These are phyloP conservation scores for Russula sp. DNA, from an alignment of 768 basidiomycete genomes.

Conservation along the genomic window DNA sequence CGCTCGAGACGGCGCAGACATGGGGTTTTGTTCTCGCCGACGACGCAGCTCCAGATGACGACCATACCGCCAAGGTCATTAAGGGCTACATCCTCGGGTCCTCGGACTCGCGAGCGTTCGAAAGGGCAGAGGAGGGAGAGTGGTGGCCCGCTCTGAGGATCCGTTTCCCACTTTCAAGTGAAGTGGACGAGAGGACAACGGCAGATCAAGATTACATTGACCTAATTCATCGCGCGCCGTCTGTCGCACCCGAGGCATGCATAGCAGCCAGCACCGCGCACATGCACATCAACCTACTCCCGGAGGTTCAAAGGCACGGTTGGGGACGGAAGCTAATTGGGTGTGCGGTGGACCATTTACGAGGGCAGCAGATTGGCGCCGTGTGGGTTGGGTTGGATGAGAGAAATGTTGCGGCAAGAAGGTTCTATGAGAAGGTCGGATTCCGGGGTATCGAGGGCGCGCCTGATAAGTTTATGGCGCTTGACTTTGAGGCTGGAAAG, in stretches of 20 bases:
- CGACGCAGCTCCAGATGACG: slow-evolving; percentile 31
- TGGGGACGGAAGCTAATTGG: slow-evolving; percentile 67
- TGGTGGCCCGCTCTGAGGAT: slow-evolving; percentile 59
- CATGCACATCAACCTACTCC: slow-evolving; percentile 65
- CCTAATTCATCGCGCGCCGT: slow-evolving; percentile 39
- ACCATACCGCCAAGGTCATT: slow-evolving; percentile 42
- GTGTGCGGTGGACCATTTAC: slow-evolving; percentile 52
- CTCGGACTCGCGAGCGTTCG: slow-evolving; percentile 62
- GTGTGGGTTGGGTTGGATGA: slow-evolving; percentile 72
- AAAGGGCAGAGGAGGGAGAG: slow-evolving; percentile 53
- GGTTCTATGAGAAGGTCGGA: slow-evolving; percentile 62
- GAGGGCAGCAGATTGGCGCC: slow-evolving; percentile 44
- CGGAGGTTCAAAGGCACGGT: slow-evolving; percentile 62
- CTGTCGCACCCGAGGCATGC: slow-evolving; percentile 47
- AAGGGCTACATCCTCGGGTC: slow-evolving; percentile 75
- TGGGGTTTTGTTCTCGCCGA: slow-evolving; percentile 76
- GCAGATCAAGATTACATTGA: slow-evolving; percentile 45
- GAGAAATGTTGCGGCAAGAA: slow-evolving; percentile 55
- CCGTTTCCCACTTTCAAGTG: slow-evolving; percentile 46
- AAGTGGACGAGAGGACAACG: slow-evolving; percentile 30
- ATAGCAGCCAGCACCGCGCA: slow-evolving; percentile 69
- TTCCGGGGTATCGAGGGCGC: slow-evolving; percentile 57
- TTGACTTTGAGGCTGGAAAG: slow-evolving; percentile 43
- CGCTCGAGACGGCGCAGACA: slow-evolving; percentile 42
- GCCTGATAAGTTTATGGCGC: slow-evolving; percentile 50